These are phyloP conservation scores for Alloteropsis angusta DNA, from an alignment of 202 grass and related monocot species.

Conservation along the genomic window DNA sequence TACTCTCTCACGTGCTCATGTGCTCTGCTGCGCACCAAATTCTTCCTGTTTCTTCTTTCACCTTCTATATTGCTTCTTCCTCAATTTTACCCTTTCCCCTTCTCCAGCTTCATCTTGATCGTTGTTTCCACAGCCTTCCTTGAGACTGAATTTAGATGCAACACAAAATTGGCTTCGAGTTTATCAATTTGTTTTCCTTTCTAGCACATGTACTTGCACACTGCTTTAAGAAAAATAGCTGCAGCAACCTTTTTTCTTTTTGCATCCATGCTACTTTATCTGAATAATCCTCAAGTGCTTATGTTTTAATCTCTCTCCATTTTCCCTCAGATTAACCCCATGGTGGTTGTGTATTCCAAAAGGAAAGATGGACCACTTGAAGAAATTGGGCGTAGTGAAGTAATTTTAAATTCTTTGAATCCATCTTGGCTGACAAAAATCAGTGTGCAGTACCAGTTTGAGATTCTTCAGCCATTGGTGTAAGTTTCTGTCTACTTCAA, in stretches of 20 bases:
- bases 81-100: not conserved
- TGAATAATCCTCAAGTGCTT: not conserved
- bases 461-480: constrained; percentile 87
- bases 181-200: not conserved
- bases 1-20: not conserved
- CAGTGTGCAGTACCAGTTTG: constrained; percentile 78
- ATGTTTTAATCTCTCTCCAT: constrained; percentile 11
- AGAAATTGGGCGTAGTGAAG: constrained; percentile 95
- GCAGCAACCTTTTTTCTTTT: constrained; percentile 4
- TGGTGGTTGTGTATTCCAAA: constrained; percentile 68
- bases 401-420: constrained; percentile 65
- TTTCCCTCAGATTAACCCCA: constrained; percentile 60
- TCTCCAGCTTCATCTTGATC: not conserved
- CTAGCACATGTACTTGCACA: not conserved
- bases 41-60: not conserved
- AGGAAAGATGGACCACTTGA: constrained; percentile 71
- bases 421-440: constrained; percentile 78
- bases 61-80: not conserved
- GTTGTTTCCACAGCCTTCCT: not conserved
- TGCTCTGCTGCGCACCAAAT: not conserved
- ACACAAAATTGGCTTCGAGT: not conserved
- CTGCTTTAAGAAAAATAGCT: not conserved
- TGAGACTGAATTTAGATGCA: not conserved
- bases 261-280: not conserved
- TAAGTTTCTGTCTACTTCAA: constrained; percentile 43